Evolutionary conservation across 129 eudicot species (phyloP).

Genomic region (Chrysanthemum lavandulifolium): DNA sequence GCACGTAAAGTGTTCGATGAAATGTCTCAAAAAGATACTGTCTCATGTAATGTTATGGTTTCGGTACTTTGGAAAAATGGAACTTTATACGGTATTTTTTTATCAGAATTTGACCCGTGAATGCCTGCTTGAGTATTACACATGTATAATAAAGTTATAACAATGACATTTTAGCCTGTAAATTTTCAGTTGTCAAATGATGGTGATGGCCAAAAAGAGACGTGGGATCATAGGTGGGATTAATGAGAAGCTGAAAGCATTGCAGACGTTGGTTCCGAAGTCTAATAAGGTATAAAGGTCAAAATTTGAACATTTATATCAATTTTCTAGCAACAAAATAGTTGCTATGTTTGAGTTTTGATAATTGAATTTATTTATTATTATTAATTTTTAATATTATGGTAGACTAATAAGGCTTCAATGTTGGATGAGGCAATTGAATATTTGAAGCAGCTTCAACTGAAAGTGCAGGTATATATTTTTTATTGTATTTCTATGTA

Average conservation of each 20-base stretch:
- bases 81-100: too few relatives aligned
- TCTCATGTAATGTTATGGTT: too few relatives aligned
- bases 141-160: too few relatives aligned
- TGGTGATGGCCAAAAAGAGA: too few relatives aligned
- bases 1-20: too few relatives aligned
- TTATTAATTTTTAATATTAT: too few relatives aligned
- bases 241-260: conserved; percentile 92
- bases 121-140: too few relatives aligned
- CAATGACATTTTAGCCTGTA: too few relatives aligned
- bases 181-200: too few relatives aligned
- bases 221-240: conserved; percentile 39
- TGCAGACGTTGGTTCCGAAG: conserved; percentile 89
- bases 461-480: conserved; percentile 81
- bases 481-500: not conserved
- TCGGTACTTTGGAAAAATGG: too few relatives aligned
- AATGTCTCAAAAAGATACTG: too few relatives aligned
- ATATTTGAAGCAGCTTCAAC: conserved; percentile 91
- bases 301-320: not conserved
- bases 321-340: not conserved
- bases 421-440: conserved; percentile 99
- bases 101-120: too few relatives aligned
- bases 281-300: conserved; percentile 62
- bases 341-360: not conserved
- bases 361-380: not conserved
- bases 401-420: conserved; percentile 94